Evolutionary conservation across 2,329 filamentous ascomycete genomes (phyloP), one percentile per base, ranked within the genome.

Genomic region (Sporothrix sp.): DNA sequence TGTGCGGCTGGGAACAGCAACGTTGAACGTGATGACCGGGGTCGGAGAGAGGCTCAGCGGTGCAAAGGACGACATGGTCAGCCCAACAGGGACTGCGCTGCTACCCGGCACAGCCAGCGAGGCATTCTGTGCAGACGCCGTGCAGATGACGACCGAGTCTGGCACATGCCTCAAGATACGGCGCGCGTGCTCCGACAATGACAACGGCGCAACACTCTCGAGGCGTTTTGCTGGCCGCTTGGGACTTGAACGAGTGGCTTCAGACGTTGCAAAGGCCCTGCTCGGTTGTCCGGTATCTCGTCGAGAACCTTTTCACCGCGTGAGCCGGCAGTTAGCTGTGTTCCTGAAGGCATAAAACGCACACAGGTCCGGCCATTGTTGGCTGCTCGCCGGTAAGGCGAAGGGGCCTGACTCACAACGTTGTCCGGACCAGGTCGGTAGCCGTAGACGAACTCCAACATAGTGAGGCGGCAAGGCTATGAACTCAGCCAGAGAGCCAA

Each of bases 51-150:
- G 66, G 14, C 73, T 70, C 23, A 81, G 63, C 0, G 75, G 78
- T 2, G 76, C 76, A 55, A 81, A 73, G 2, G 76, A 79, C 7
- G 78, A 80, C 67, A 79, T 76, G 28, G 78, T 80, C 71, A 81
- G 76, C 43, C 71, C 77, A 28, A 57, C 52, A 71, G 68, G 6
- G 61, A 71, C 60, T 6, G 33, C 32, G 11, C 16, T 21, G 7
- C 3, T 9, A 7, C 21, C 20, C 55, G 56, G 50, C 33, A 54
- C 39, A 6, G 46, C 45, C 28, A 38, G 10, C 11, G 14, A 23
- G 9, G 46, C 14, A 25, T 48, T 16, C 14, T 49, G 11, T 25
- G 54, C 13, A 32, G 62, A 54, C n/a, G 66, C 62, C n/a, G 65
- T 61, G 20, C 74, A 65, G 20, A 55, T 53, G 4, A 58, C 53